phyloP scores from a whole-genome alignment of 768 basidiomycete genomes.

The Trametes cingulata region DNA sequence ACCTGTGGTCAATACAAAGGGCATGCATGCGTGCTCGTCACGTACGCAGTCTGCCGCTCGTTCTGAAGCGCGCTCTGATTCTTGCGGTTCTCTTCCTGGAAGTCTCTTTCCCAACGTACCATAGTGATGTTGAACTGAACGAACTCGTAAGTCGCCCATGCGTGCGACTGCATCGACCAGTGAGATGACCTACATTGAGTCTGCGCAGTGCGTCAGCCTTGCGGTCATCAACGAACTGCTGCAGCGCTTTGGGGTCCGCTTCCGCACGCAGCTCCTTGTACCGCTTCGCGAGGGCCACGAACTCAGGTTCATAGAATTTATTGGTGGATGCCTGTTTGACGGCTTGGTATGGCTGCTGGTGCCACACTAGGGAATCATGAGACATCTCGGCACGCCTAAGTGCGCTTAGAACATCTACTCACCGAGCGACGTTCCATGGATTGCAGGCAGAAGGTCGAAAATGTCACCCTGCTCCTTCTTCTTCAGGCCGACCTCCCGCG shows the following conservation, averaged over 20 bases:
- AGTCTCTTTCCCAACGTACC: not conserved
- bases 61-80: too few relatives aligned
- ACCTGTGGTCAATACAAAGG: not conserved
- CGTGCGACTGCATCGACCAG: too few relatives aligned
- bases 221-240: not conserved
- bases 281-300: not conserved
- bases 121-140: not conserved
- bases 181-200: not conserved
- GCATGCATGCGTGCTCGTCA: too few relatives aligned
- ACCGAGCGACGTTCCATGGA: too few relatives aligned
- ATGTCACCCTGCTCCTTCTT: not conserved
- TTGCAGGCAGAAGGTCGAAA: not conserved
- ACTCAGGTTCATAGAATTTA: slow-evolving; percentile 3
- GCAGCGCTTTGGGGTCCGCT: not conserved
- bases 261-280: not conserved
- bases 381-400: not conserved
- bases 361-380: not conserved
- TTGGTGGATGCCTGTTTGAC: not conserved
- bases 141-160: not conserved
- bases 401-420: too few relatives aligned
- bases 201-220: not conserved
- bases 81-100: not conserved
- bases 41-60: not conserved
- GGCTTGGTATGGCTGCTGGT: not conserved
- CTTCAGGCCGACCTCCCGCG: not conserved